A percentile compares a stretch with the other conserved stretches of the same genome.
Conservation (phyloP, 495 filamentous ascomycete species). For the Neurospora sp. region DNA sequence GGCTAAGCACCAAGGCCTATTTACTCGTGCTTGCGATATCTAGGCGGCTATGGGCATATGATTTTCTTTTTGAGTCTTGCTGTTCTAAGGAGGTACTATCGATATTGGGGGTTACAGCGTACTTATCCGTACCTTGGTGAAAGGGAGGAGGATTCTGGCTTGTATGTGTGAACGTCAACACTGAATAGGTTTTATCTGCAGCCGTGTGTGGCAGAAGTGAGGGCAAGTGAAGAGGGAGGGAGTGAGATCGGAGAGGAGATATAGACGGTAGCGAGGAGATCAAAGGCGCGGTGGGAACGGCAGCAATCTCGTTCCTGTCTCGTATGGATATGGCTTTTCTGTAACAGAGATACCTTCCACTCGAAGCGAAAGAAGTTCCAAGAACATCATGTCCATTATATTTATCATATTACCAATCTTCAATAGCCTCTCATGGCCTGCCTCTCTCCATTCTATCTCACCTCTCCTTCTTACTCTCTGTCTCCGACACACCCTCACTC, state of each 20-base stretch:
- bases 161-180: background rate
- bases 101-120: background rate
- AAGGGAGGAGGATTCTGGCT: background rate
- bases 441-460: conserved; percentile 8
- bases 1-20: background rate
- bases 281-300: background rate
- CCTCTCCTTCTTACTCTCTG: conserved; percentile 18
- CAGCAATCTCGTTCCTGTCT: background rate
- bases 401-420: background rate
- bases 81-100: background rate
- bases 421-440: background rate
- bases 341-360: background rate
- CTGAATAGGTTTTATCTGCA: background rate
- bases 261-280: background rate
- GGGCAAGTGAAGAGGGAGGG: background rate
- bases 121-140: background rate
- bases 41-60: background rate
- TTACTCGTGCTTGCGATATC: background rate
- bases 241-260: background rate
- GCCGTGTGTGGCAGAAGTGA: background rate
- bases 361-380: background rate
- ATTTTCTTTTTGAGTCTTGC: background rate
- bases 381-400: background rate
- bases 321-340: background rate
- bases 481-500: background rate